Conservation (phyloP, 202 grass and related monocot genomes). For the Brachypodium distachyon region DNA sequence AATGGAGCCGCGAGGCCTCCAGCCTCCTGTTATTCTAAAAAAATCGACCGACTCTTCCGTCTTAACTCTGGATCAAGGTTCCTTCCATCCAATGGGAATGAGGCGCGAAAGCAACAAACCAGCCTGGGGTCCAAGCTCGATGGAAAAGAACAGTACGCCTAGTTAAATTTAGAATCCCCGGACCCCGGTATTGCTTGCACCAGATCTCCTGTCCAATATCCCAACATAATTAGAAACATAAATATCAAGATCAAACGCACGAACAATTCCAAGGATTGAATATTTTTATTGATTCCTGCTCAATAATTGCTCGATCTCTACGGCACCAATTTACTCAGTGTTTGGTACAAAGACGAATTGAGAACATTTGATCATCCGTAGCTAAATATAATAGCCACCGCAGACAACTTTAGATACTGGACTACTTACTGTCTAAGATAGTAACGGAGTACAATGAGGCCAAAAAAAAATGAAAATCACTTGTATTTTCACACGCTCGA, state of each 20-base stretch:
- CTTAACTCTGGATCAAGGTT: neutral
- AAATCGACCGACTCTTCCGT: conserved; percentile 13
- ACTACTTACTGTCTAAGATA: neutral
- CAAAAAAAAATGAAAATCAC: neutral
- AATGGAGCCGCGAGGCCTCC: no score
- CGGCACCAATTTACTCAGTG: neutral
- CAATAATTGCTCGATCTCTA: neutral
- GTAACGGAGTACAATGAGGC: neutral
- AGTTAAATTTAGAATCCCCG: conserved; percentile 4
- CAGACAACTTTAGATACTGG: neutral
- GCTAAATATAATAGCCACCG: neutral
- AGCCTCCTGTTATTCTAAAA: no score
- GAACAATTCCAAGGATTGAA: neutral
- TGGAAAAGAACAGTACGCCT: conserved; percentile 6
- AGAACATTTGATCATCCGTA: neutral
- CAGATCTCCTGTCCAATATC: conserved; percentile 18
- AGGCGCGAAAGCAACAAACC: conserved; percentile 20
- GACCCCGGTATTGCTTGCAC: neutral
- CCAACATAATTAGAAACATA: neutral
- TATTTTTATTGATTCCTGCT: neutral
- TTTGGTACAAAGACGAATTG: neutral
- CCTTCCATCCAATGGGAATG: conserved; percentile 9
- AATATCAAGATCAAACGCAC: neutral
- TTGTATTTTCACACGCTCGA: conserved; percentile 20
- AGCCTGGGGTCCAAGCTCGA: neutral